Percentiles rank a stretch among this genome's conserved stretches.
phyloP scores from a whole-genome alignment of 2,329 filamentous ascomycete species.

The Alternaria rosae region DNA sequence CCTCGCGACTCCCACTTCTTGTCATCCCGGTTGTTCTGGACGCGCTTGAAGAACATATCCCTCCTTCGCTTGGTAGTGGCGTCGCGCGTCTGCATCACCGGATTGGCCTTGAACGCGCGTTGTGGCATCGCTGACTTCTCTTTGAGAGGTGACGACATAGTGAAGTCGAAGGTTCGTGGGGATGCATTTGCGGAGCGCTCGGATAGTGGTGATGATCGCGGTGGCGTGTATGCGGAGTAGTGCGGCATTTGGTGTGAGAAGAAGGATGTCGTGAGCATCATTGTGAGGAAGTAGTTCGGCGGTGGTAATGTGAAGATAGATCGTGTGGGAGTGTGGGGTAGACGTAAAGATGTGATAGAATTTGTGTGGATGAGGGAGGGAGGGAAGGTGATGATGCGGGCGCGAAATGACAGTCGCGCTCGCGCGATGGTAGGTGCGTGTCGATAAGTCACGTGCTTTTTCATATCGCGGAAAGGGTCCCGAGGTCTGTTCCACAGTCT shows the following conservation, averaged over 20 bases:
- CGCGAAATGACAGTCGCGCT: slow-evolving; percentile 13
- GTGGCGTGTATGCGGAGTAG: slow-evolving; percentile 38
- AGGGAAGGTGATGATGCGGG: slow-evolving; percentile 14
- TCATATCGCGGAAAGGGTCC: neutral
- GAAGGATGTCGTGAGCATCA: slow-evolving; percentile 42
- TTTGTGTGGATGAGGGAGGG: slow-evolving; percentile 7
- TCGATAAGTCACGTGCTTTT: slow-evolving; percentile 13
- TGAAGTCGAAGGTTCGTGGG: slow-evolving; percentile 38
- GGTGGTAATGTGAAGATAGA: neutral
- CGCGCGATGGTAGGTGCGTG: slow-evolving; percentile 17
- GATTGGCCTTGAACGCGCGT: slow-evolving; percentile 66
- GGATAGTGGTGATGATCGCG: slow-evolving; percentile 55
- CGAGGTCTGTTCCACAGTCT: neutral
- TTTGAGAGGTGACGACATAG: slow-evolving; percentile 32
- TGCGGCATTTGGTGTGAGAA: slow-evolving; percentile 33
- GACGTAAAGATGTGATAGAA: neutral
- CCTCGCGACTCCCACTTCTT: slow-evolving; percentile 55
- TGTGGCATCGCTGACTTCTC: slow-evolving; percentile 30
- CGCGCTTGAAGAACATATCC: slow-evolving; percentile 71
- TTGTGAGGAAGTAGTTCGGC: neutral
- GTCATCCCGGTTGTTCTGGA: slow-evolving; percentile 55
- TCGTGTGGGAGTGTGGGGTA: neutral
- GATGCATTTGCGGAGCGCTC: slow-evolving; percentile 52
- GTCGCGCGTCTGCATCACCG: slow-evolving; percentile 66
- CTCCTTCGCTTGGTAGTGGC: slow-evolving; percentile 69